These are phyloP conservation scores for Populus tomentosa DNA, from an alignment of 441 rosid species.

Conservation along the genomic window DNA sequence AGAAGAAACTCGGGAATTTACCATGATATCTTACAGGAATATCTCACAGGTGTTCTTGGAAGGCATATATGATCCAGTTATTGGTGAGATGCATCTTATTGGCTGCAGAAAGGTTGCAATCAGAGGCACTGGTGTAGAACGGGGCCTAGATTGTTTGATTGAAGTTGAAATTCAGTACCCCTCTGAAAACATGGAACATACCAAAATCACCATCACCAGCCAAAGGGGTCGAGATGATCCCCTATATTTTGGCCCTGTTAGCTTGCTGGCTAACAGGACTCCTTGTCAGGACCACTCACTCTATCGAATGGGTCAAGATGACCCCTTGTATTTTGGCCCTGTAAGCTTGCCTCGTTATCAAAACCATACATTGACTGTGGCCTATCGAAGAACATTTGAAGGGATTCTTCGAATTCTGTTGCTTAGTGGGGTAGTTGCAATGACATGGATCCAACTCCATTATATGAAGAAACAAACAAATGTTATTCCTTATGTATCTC, in stretches of 20 bases:
- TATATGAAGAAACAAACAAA: not conserved
- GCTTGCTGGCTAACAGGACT: too few species aligned
- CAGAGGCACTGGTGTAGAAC: not conserved
- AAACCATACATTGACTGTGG: not conserved
- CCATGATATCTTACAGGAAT: not conserved
- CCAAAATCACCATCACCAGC: constrained; percentile 1
- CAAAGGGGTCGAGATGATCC: not conserved
- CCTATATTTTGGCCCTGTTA: too few species aligned
- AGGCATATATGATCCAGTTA: constrained; percentile 6
- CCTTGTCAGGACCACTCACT: too few species aligned
- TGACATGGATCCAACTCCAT: not conserved
- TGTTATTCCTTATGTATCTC: not conserved
- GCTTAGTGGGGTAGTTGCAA: not conserved
- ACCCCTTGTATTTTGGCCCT: not conserved
- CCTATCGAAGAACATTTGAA: not conserved
- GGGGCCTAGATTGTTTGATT: constrained; percentile 1
- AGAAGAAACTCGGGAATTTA: not conserved
- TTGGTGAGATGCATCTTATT: constrained; percentile 6
- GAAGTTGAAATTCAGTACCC: constrained; percentile 5
- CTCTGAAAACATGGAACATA: not conserved
- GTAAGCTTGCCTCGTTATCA: not conserved
- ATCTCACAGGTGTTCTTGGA: constrained; percentile 14
- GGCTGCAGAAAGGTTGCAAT: not conserved
- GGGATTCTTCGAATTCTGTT: not conserved
- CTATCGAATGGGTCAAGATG: not conserved